A percentile compares a stretch with the other conserved stretches of the same genome.
Conservation (phyloP, 306 rosid species). For the Quercus ilex region DNA sequence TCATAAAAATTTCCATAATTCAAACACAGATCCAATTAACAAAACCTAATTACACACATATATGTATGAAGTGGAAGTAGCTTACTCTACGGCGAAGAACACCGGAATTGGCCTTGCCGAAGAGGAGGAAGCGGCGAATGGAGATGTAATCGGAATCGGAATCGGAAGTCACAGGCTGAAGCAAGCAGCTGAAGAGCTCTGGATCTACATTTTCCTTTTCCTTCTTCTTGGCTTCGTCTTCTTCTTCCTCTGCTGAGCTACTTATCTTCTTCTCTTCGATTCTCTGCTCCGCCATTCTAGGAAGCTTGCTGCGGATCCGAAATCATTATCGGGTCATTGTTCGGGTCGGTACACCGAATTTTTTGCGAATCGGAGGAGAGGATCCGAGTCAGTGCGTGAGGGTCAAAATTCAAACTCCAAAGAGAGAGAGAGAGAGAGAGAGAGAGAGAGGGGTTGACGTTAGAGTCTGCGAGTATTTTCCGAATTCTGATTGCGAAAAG, state of each 20-base stretch:
- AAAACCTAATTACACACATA: not conserved
- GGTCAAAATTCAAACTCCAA: no score
- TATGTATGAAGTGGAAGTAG: not conserved
- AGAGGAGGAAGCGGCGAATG: slow-evolving; percentile 76
- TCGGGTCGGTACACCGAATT: slow-evolving; percentile 20
- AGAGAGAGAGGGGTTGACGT: not conserved
- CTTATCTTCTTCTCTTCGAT: slow-evolving; percentile 14
- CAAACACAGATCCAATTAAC: not conserved
- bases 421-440: not conserved
- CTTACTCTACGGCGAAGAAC: slow-evolving; percentile 53
- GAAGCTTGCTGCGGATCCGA: slow-evolving; percentile 5
- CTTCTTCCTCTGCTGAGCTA: slow-evolving; percentile 25
- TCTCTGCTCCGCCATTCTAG: slow-evolving; percentile 44
- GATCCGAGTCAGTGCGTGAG: not conserved
- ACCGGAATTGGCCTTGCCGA: slow-evolving; percentile 61
- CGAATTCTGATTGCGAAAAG: not conserved
- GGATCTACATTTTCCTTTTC: slow-evolving; percentile 49
- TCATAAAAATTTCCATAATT: not conserved
- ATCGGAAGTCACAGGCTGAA: slow-evolving; percentile 59
- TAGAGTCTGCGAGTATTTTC: not conserved
- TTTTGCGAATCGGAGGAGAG: slow-evolving; percentile 26
- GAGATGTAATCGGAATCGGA: slow-evolving; percentile 61
- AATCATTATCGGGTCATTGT: slow-evolving; percentile 34
- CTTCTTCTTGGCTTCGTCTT: slow-evolving; percentile 2
- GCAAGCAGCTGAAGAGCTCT: slow-evolving; percentile 65